Evolutionary conservation across 495 filamentous ascomycete species (phyloP), one percentile per base, ranked within the genome.

Genomic region (Geopyxis carbonaria): DNA sequence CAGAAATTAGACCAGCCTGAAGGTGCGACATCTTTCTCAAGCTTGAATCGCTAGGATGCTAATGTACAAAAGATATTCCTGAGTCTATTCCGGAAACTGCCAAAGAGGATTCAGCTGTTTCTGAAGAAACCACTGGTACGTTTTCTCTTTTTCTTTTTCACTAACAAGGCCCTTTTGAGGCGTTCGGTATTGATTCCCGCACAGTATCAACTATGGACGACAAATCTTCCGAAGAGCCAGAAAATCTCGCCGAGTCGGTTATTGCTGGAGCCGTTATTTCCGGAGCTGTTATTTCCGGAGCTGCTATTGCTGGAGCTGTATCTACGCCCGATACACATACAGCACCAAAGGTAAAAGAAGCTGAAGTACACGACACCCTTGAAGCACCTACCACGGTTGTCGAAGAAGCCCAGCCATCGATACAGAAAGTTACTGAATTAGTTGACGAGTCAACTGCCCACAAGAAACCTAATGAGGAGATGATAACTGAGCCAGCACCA

Each of bases 401-500:
- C 38, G 23, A 40, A 20, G 20, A 31, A 1, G 11, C 35, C 35
- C 20, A 14, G 18, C 18, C 8, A 11, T 21, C 35, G 5, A 25
- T 24, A 5, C 5, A n/a, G 5, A 22, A 22, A 28, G 28, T 33
- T 37, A 41, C 20, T 4, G 28, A 41, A 19, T 5, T 23, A 8
- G 37, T 40, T 22, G 43, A 40, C 10, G 30, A 40, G 14, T 45
- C 37, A 3, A 39, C 30, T 18, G 9, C 37, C 13, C 38, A 41
- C 29, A 13, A 20, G 8, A 13, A 8, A 11, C 6, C 28, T 1
- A 35, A 42, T 18, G 45, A 53, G 33, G 45, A 53, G 25, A 5
- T 31, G 10, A 53, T 46, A 24, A 32, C 29, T 6, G 51, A 53
- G 35, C 51, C 38, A 6, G 45, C 45, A 10, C 49, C 50, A 1